Evolutionary conservation across 2,329 filamentous ascomycete genomes (phyloP), one percentile per base, ranked within the genome.

Genomic region (Cordyceps javanica): DNA sequence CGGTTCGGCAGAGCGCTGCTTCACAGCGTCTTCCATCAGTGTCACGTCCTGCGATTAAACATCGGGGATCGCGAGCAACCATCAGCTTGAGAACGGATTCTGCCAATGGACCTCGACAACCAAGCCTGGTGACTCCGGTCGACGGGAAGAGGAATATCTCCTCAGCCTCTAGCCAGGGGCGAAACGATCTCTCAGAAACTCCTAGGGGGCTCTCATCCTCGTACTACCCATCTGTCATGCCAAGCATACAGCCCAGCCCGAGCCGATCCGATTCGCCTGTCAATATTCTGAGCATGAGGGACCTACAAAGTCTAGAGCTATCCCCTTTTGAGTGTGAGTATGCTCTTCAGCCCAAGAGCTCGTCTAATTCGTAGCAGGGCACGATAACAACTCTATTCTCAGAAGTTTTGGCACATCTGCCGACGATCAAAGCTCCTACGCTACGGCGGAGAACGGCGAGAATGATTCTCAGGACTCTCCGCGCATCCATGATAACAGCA

Each of bases 311-410:
- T 9, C 65, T 75, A 42, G 65, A 72, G 34, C 55, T 72, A 21
- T 71, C 69, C 3, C 70, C 72, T 19, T 70, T 73, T 42, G 64
- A 62, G 34, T 69, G 73, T 72, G 52, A 60, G 70, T 60, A 21
- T 8, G 25, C 6, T 1, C 7, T 8, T 13, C 30, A 9, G 6
- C n/a, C 36, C 1, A 16, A 55, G 10, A 21, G 7, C 28, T 21
- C 9, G 2, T 19, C 39, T 58, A 34, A 54, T 32, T 7, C 8
- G 14, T 25, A 19, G 34, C n/a, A 68, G 69, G 67, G 60, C 60
- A 65, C 38, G 63, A 59, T 42, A 64, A 64, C 14, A 55, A 58
- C 11, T 60, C 62, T 11, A 59, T 61, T 13, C 49, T 62, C 23
- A 49, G 49, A 38, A 58, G 63, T 8, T 52, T 63, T n/a, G 58